Evolutionary conservation across 139 green algal genomes (phyloP).

Genomic region (Closterium sp.): DNA sequence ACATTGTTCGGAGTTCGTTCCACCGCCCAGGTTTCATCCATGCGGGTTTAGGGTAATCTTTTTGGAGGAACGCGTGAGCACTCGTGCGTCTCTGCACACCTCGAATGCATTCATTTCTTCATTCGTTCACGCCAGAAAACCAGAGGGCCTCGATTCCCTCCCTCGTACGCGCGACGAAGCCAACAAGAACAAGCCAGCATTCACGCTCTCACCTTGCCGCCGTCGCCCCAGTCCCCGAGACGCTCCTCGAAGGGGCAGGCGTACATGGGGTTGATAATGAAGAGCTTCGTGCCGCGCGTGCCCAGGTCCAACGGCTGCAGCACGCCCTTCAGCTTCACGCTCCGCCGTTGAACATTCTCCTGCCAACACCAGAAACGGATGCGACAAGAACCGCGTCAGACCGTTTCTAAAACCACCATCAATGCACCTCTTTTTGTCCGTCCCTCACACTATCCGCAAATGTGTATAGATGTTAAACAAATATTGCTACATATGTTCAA

Average conservation of each 20-base stretch:
- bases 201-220: conserved; percentile 1
- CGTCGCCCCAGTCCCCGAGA: neutral
- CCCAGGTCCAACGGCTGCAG: neutral
- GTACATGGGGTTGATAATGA: neutral
- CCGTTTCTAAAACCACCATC: neutral
- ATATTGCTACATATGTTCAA: too few species aligned
- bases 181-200: neutral
- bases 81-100: too few species aligned
- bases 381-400: neutral
- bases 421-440: too few species aligned
- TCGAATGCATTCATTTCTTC: too few species aligned
- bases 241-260: neutral
- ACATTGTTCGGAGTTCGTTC: too few species aligned
- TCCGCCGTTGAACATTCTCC: neutral
- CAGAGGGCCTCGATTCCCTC: neutral
- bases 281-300: neutral
- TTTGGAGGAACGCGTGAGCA: too few species aligned
- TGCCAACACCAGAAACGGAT: neutral
- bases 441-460: too few species aligned
- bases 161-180: neutral
- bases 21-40: too few species aligned
- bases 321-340: neutral
- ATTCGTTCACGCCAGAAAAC: too few species aligned
- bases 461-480: too few species aligned
- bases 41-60: too few species aligned